Base-by-base conservation (phyloP, 805 yeast genomes). In the Candida lessepsii region DNA sequence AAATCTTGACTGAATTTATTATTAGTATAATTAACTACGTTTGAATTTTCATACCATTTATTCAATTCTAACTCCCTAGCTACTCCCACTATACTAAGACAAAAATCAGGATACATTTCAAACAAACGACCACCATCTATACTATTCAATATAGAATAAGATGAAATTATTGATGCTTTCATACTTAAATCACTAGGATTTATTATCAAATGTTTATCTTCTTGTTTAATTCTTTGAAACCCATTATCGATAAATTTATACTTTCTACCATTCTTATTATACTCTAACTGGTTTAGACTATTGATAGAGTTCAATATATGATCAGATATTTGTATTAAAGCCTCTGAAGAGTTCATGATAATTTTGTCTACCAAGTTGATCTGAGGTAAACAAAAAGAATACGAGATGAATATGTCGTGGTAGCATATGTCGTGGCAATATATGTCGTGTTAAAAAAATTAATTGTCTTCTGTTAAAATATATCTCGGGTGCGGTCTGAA, bases 61-160 rank as follows among this genome's bases (percentile, higher is more conserved):
- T 74, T 68, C 18, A 56, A 44, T 48, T 76, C 82, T 29, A 76
- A 59, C 39, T 70, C 70, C 34, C 73, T 53, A 6, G 82, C 77
- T 1, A 73, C 70, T 17, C 77, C 77, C 8, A 76, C 58, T 6
- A 76, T 70, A 8, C 70, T 52, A 15, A 73, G 58, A 45, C 79
- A 75, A 23, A 76, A 60, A 33, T 71, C 71, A 2, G 63, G 65
- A 41, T 50, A 65, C 8, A 58, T 49, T 5, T 49, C 27, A 8
- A 75, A 43, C 3, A 76, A 54, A 3, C 50, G 51, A 1, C 76
- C 77, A n/a, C 52, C 50, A 36, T 54, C 52, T 20, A 69, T 64
- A 21, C 52, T 54, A 34, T 49, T 47, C 25, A 76, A 56, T 29
- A 76, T 74, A 29, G 52, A 52, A 52, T 68, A 76, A 7, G 78